Percentiles rank a stretch among this genome's conserved stretches.
Conservation (phyloP, 1,284 basidiomycete species). For the Omphalotus olearius region DNA sequence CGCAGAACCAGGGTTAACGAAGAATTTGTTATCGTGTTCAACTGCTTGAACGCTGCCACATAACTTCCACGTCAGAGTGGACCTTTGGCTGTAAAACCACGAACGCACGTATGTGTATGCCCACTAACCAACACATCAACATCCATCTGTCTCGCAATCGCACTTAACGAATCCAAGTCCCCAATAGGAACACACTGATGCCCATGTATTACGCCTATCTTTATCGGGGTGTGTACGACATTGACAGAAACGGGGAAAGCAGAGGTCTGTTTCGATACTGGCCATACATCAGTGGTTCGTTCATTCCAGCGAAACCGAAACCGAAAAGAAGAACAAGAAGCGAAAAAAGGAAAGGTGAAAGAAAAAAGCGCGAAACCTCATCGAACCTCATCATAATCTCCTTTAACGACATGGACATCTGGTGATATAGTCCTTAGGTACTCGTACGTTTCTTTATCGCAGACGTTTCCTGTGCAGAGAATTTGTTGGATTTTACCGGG, state of each 20-base stretch:
- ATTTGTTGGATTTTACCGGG: conserved; percentile 99
- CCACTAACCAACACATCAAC: conserved; percentile 95
- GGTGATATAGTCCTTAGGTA: conserved; percentile 97
- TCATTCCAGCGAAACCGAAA: neutral
- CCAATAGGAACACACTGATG: conserved; percentile 94
- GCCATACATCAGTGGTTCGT: conserved; percentile 4
- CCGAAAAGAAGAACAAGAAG: neutral
- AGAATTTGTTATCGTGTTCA: conserved; percentile 89
- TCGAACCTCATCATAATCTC: conserved; percentile 92
- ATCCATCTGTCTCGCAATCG: conserved; percentile 92
- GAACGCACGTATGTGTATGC: conserved; percentile 85
- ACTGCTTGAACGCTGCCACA: conserved; percentile 83
- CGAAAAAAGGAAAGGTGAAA: neutral
- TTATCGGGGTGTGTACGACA: conserved; percentile 83
- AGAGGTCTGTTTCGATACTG: conserved; percentile 38
- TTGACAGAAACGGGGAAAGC: conserved; percentile 82
- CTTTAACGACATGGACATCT: conserved; percentile 89
- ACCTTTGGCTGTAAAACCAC: too few species aligned
- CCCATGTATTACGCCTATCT: conserved; percentile 92
- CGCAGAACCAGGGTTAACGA: conserved; percentile 94
- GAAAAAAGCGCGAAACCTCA: conserved; percentile 1
- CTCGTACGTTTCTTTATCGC: conserved; percentile 96
- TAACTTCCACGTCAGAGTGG: neutral
- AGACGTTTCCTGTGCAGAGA: conserved; percentile 95
- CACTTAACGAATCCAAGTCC: conserved; percentile 84